Conservation (phyloP, 2,329 filamentous ascomycete species). For the Colletotrichum kahawae region DNA sequence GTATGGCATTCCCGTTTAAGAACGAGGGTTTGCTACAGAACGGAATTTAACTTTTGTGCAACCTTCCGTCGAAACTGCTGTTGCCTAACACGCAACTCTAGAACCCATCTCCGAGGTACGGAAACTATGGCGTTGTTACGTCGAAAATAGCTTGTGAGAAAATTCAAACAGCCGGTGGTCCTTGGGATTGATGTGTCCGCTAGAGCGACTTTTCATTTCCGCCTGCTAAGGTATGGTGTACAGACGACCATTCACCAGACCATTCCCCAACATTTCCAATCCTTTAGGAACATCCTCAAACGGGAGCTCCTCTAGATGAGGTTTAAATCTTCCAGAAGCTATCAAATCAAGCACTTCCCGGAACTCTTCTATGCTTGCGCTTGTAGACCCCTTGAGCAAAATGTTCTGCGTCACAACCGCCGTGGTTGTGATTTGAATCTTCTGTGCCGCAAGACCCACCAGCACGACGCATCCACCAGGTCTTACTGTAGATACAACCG, state of each 20-base stretch:
- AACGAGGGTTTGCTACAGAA: too few species aligned
- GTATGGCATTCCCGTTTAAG: too few species aligned
- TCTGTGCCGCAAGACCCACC: neutral
- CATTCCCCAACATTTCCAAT: neutral
- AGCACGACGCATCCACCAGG: slow-evolving; percentile 12
- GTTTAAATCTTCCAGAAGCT: neutral
- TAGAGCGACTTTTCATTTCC: too few species aligned
- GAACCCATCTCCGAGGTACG: too few species aligned
- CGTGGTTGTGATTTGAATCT: neutral
- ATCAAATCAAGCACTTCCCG: neutral
- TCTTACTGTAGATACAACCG: neutral
- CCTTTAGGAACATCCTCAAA: neutral
- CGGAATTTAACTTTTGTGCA: too few species aligned
- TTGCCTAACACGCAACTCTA: too few species aligned
- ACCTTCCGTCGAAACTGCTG: too few species aligned
- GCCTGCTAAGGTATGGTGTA: neutral
- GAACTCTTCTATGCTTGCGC: neutral
- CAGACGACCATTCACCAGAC: neutral
- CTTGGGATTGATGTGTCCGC: too few species aligned
- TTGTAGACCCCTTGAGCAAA: neutral
- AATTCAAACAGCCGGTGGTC: too few species aligned
- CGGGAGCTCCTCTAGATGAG: neutral
- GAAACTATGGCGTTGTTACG: too few species aligned
- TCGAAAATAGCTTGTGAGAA: too few species aligned
- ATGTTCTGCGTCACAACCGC: neutral